Evolutionary conservation across 192 early-diverging fungal species (phyloP), one percentile per base, ranked within the genome.

Genomic region (Backusella morwellensis): DNA sequence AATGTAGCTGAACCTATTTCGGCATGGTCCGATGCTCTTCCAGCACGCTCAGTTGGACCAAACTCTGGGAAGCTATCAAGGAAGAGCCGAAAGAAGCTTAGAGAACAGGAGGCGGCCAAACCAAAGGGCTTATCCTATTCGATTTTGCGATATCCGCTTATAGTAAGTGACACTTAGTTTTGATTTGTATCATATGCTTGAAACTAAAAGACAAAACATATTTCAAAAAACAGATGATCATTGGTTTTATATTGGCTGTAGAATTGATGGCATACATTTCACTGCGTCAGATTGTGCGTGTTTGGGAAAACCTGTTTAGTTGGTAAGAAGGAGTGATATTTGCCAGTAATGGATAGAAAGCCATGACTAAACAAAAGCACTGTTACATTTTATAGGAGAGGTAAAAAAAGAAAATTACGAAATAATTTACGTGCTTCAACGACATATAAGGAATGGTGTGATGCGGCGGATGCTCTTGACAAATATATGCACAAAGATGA

Each of bases 371-470:
- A 21, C 42, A 35, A 14, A 68, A 36, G 6, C n/a, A 42, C 59
- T 67, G 1, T 26, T 66, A 17, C 29, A 17, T 34, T 67, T 19
- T 67, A 8, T 52, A 88, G 88, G 88, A 82, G 90, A 69, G 93
- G 93, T 19, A 77, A 82, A 47, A 74, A 85, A 14, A 80, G 84
- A 35, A 68, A 42, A 1, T 79, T 93, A 50, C 82, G 89, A 67
- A 73, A 75, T 68, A 84, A 67, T 71, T 85, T 86, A 74, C 85
- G 82, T 82, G 87, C 80, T 77, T 84, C 91, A 2, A 75, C 63
- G 9, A 88, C 80, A 8, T 94, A 92, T 80, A 84, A 89, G 71
- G 86, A 90, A 56, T 95, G 91, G 88, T 86, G 88, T 66, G 75
- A 59, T 29, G 84, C 86, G 4, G 94, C 94, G 19, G 68, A 85